Base-by-base conservation (phyloP, 805 yeast genomes). In the Candida silvicultrix region DNA sequence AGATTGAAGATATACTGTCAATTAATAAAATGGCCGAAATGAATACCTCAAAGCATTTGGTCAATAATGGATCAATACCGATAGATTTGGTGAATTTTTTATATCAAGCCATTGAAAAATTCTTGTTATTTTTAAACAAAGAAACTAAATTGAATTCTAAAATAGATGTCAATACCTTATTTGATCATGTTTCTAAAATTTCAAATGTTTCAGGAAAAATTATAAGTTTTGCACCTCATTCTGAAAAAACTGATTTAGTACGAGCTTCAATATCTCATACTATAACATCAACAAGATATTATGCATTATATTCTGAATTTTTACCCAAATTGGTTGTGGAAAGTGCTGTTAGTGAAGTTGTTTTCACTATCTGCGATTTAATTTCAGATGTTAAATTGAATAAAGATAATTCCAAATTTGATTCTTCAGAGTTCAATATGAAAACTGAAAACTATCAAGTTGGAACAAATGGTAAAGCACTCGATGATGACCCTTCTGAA, bases 241-340 rank as follows among this genome's bases (percentile, higher is more conserved):
- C 70, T 47, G 70, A 76, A 48, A 65, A 70, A 58, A 63, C 80
- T 38, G 60, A 70, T 39, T 57, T 78, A 21, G 70, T 86, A 5
- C 77, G 83, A 46, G 83, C 84, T 40, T 74, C 92, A 1, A 75
- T 85, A 21, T 79, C 89, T 16, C 89, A 85, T 63, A 77, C 82
- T 0, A 78, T 92, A 38, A 81, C 96, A 4, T 74, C 89, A 1
- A 77, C 90, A 1, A 74, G 96, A 56, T 87, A 88, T 58, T 85
- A 70, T 62, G 78, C 85, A 1, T 67, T 81, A 11, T 83, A 85
- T 54, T 69, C 75, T 4, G 71, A 74, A n/a, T 57, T 86, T 2
- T 65, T 88, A 45, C 96, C 97, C 0, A 75, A 73, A 44, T 66
- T 84, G 19, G 75, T 89, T 2, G 74, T 89, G 18, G 84, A 88